Conservation (phyloP, 1,284 basidiomycete species). For the Puccinia triticina region DNA sequence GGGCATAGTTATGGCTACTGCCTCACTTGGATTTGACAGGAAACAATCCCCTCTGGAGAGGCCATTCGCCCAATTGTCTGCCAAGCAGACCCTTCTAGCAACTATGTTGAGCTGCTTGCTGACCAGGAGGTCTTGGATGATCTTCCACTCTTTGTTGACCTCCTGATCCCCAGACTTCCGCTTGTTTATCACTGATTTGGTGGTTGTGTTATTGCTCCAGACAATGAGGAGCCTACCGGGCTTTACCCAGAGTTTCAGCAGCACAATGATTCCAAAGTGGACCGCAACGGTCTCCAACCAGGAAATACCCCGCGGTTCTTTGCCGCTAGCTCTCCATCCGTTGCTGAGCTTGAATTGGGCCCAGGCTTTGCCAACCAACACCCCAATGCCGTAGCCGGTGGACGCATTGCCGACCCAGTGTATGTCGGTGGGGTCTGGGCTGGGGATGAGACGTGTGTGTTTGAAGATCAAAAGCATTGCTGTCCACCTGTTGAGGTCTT, state of each 20-base stretch:
- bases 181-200: not conserved
- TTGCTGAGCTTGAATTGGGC: not conserved
- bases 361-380: not conserved
- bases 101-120: not conserved
- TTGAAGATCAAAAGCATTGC: not conserved
- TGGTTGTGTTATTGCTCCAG: conserved; percentile 26
- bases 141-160: conserved; percentile 24
- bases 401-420: conserved; percentile 23
- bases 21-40: too few relatives aligned
- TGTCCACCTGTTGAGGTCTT: not conserved
- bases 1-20: too few relatives aligned
- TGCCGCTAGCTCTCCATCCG: too few relatives aligned
- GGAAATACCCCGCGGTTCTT: not conserved
- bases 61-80: not conserved
- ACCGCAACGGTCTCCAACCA: conserved; percentile 17
- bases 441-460: not conserved
- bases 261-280: not conserved
- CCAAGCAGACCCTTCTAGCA: not conserved
- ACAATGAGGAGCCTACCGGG: not conserved
- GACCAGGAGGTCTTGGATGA: not conserved
- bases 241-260: not conserved
- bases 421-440: not conserved
- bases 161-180: not conserved
- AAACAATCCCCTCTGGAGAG: conserved; percentile 32
- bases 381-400: conserved; percentile 6